These are phyloP conservation scores for Volvariella volvacea DNA, from an alignment of 1,284 basidiomycete species.

Conservation along the genomic window DNA sequence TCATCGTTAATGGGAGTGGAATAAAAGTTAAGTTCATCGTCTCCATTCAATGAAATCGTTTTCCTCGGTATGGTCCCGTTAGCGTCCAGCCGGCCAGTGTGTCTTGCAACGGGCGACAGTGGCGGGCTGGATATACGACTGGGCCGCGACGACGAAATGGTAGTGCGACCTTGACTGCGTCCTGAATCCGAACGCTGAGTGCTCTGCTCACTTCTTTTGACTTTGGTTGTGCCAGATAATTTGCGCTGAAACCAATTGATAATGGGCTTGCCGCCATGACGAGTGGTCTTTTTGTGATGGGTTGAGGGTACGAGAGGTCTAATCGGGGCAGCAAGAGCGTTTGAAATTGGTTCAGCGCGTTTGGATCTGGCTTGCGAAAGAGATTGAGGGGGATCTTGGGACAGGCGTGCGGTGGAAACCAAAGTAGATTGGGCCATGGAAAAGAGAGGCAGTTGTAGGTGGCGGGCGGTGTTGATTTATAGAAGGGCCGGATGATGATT, in stretches of 20 bases:
- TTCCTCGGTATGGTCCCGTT: slow-evolving; percentile 34
- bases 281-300: slow-evolving; percentile 50
- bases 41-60: slow-evolving; percentile 60
- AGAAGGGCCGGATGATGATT: slow-evolving; percentile 10
- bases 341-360: slow-evolving; percentile 11
- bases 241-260: slow-evolving; percentile 91
- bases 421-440: neutral
- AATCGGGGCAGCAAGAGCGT: neutral
- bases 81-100: neutral
- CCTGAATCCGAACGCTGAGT: neutral
- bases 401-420: neutral
- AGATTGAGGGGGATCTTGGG: neutral
- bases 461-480: slow-evolving; percentile 5
- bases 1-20: slow-evolving; percentile 36
- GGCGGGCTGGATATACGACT: neutral
- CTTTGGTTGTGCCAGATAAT: slow-evolving; percentile 51
- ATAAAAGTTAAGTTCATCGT: slow-evolving; percentile 35
- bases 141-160: neutral
- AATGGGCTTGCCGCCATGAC: slow-evolving; percentile 76
- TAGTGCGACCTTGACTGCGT: slow-evolving; percentile 17
- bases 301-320: slow-evolving; percentile 20
- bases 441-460: too few species aligned
- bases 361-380: slow-evolving; percentile 4
- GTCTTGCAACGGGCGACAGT: neutral
- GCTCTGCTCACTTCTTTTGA: slow-evolving; percentile 22